These are phyloP conservation scores for Lycium barbarum DNA, from an alignment of 257 asterid species.

Conservation along the genomic window DNA sequence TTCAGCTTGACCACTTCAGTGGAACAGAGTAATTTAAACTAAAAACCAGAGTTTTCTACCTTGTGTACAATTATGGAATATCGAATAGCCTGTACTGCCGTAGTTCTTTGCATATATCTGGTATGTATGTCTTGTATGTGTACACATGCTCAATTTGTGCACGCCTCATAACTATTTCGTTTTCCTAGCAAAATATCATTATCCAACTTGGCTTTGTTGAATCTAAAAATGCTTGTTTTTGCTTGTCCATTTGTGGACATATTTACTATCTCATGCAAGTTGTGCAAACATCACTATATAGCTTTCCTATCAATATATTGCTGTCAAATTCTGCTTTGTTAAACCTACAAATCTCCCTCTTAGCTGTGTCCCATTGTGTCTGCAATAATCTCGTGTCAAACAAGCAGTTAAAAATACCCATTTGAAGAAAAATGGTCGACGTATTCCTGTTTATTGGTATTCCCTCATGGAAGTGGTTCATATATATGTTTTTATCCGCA, in stretches of 20 bases:
- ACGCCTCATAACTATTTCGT: neutral
- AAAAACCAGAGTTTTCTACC: slow-evolving; percentile 10
- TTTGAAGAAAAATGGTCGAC: slow-evolving; percentile 23
- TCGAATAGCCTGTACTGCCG: neutral
- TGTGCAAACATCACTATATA: neutral
- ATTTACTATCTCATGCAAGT: slow-evolving; percentile 23
- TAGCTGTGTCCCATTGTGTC: neutral
- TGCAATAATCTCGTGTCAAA: neutral
- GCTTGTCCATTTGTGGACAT: slow-evolving; percentile 24
- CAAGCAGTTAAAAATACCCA: neutral
- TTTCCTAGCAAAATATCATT: slow-evolving; percentile 12
- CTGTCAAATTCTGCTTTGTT: slow-evolving; percentile 13
- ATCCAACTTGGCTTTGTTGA: neutral
- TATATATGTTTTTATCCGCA: slow-evolving; percentile 51
- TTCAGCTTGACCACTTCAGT: slow-evolving; percentile 4
- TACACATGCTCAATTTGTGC: neutral
- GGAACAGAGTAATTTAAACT: slow-evolving; percentile 4
- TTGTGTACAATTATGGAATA: neutral
- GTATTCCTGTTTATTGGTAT: slow-evolving; percentile 30
- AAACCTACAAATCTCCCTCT: neutral
- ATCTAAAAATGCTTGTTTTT: neutral
- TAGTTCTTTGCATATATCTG: neutral
- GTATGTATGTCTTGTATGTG: neutral
- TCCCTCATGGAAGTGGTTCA: slow-evolving; percentile 32
- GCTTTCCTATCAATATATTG: neutral